A percentile compares a stretch with the other conserved stretches of the same genome.
These are phyloP conservation scores for Linum trigynum DNA, from an alignment of 345 rosid species.

Conservation along the genomic window DNA sequence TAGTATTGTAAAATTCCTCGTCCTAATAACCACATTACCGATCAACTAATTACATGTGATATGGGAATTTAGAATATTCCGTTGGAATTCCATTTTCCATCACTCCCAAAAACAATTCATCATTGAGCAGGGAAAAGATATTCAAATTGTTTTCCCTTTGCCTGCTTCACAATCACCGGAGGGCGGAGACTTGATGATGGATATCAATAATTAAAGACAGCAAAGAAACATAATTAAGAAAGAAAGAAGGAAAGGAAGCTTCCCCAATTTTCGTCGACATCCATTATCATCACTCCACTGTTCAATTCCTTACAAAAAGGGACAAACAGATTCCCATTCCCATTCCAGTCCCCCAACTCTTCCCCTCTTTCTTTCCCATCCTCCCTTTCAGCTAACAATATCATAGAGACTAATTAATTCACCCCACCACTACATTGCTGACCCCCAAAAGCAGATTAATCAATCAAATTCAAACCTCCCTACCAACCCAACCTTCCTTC, in stretches of 20 bases:
- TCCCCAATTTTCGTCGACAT: not conserved
- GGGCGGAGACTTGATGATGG: not conserved
- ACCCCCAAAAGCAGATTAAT: not conserved
- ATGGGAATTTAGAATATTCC: too few relatives aligned
- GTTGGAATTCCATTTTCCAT: too few relatives aligned
- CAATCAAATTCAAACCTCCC: not conserved
- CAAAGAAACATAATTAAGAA: too few relatives aligned
- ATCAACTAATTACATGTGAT: too few relatives aligned
- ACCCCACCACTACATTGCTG: not conserved
- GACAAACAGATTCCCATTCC: not conserved
- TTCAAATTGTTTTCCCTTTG: too few relatives aligned
- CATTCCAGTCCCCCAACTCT: not conserved
- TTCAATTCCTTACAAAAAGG: not conserved
- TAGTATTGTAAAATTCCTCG: too few relatives aligned
- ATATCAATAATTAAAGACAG: too few relatives aligned
- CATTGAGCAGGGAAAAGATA: too few relatives aligned
- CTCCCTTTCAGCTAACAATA: too few relatives aligned
- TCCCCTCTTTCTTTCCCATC: not conserved
- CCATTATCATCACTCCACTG: not conserved
- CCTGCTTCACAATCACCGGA: not conserved
- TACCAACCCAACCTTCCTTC: not conserved
- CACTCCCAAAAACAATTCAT: too few relatives aligned
- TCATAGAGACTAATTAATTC: too few relatives aligned
- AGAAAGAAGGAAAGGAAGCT: not conserved
- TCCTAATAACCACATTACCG: too few relatives aligned